Evolutionary conservation across 805 yeast genomes (phyloP).

Genomic region (Isabelozyma pseudorhagii): DNA sequence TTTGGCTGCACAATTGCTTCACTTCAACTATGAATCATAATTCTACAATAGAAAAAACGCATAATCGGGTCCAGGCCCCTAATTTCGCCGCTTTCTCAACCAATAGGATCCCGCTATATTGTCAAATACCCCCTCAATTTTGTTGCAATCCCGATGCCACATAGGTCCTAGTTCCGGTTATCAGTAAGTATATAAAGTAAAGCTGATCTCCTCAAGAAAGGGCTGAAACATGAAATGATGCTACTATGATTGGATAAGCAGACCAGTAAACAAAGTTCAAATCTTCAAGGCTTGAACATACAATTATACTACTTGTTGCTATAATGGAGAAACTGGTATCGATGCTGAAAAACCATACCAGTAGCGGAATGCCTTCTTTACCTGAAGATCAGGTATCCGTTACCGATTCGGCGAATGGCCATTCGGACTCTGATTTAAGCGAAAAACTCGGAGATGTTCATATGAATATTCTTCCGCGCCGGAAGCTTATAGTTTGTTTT

Average conservation of each 20-base stretch:
- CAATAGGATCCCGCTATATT: no score
- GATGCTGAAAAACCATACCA: neutral
- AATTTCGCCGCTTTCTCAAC: no score
- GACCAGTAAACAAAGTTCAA: neutral
- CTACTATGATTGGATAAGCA: neutral
- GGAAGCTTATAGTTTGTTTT: constrained; percentile 30
- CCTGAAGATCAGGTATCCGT: neutral
- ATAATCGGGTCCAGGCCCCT: no score
- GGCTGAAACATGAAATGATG: neutral
- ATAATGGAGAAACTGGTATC: neutral
- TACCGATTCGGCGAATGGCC: neutral
- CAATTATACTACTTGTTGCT: neutral
- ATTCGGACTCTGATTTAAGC: constrained; percentile 3
- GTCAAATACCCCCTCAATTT: no score
- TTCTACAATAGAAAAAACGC: no score
- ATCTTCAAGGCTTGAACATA: neutral
- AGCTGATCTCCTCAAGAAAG: neutral
- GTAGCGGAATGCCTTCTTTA: neutral
- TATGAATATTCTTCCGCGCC: constrained; percentile 33
- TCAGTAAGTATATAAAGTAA: neutral
- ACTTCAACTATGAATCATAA: no score
- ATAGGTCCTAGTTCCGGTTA: neutral
- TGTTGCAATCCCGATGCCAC: no score
- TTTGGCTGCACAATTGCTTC: no score
- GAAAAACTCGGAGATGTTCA: constrained; percentile 38